Conservation (phyloP, 371 early-diverging fungal genomes). For the Lichtheimia corymbifera region DNA sequence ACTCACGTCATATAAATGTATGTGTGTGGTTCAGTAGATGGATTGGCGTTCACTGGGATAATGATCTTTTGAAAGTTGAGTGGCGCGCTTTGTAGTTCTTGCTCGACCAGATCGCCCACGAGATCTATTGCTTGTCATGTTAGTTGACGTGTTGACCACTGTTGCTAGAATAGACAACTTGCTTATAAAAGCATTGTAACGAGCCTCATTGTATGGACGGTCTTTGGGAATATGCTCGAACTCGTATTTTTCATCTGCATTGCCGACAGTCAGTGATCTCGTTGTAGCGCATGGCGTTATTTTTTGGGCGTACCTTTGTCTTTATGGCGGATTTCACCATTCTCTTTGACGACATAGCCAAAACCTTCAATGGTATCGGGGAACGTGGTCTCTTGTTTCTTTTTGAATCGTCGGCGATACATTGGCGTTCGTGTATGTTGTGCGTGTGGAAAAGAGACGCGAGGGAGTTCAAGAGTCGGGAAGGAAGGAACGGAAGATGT, state of each 20-base stretch:
- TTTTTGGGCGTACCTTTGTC: constrained; percentile 17
- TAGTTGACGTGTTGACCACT: neutral
- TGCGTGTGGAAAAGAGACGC: neutral
- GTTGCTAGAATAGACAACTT: constrained; percentile 2
- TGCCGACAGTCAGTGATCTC: neutral
- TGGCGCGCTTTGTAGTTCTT: constrained; percentile 30
- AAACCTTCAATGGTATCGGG: constrained; percentile 40
- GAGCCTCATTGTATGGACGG: constrained; percentile 37
- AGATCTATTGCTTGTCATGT: constrained; percentile 19
- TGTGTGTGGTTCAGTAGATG: constrained; percentile 31
- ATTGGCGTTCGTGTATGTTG: constrained; percentile 1
- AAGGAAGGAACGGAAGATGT: too few species aligned
- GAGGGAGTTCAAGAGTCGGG: too few species aligned
- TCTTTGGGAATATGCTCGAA: constrained; percentile 42
- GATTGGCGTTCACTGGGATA: constrained; percentile 38
- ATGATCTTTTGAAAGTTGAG: constrained; percentile 29
- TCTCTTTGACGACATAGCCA: constrained; percentile 39
- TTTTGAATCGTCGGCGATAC: constrained; percentile 26
- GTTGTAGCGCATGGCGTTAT: neutral
- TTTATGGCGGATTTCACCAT: constrained; percentile 38
- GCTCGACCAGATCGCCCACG: constrained; percentile 37
- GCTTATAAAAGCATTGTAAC: constrained; percentile 46
- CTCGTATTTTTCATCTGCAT: constrained; percentile 31
- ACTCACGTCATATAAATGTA: constrained; percentile 47
- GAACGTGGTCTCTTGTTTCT: constrained; percentile 26